Percentiles rank a stretch among this genome's conserved stretches.
phyloP scores from a whole-genome alignment of 805 yeast species.

The Martiniozyma abietophila region DNA sequence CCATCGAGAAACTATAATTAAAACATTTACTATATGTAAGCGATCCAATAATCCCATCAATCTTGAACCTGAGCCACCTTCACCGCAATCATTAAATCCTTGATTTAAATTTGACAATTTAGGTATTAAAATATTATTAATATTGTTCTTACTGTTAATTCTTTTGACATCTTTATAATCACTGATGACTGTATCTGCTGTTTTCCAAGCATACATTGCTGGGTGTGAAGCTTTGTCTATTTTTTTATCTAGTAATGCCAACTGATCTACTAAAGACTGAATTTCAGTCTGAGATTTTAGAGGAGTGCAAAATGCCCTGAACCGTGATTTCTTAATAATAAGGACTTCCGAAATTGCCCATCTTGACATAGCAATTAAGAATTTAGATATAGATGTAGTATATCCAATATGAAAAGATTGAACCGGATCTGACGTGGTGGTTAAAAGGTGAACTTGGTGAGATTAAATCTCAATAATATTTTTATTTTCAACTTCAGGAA shows the following conservation, averaged over 20 bases:
- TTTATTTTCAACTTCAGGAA: no score
- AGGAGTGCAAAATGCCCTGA: slow-evolving; percentile 51
- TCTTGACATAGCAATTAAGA: no score
- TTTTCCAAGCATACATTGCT: slow-evolving; percentile 67
- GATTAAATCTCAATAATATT: no score
- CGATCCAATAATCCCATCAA: slow-evolving; percentile 46
- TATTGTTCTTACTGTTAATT: background rate
- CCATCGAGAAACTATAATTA: slow-evolving; percentile 73
- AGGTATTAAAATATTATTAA: slow-evolving; percentile 2
- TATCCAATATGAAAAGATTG: no score
- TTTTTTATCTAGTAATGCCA: slow-evolving; percentile 37
- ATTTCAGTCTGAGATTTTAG: slow-evolving; percentile 35
- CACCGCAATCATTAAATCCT: slow-evolving; percentile 65
- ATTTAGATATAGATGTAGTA: no score
- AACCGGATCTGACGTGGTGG: no score
- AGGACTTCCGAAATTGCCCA: slow-evolving; percentile 36
- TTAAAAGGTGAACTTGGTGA: no score
- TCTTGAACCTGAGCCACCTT: slow-evolving; percentile 62
- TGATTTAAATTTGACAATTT: slow-evolving; percentile 32
- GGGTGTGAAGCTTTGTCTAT: slow-evolving; percentile 60
- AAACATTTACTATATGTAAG: slow-evolving; percentile 39
- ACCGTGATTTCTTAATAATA: slow-evolving; percentile 50
- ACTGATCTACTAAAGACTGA: slow-evolving; percentile 29
- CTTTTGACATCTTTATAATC: background rate
- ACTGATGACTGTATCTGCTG: slow-evolving; percentile 13